Evolutionary conservation across 2,329 filamentous ascomycete species (phyloP).

Genomic region (Macrophomina phaseolina): DNA sequence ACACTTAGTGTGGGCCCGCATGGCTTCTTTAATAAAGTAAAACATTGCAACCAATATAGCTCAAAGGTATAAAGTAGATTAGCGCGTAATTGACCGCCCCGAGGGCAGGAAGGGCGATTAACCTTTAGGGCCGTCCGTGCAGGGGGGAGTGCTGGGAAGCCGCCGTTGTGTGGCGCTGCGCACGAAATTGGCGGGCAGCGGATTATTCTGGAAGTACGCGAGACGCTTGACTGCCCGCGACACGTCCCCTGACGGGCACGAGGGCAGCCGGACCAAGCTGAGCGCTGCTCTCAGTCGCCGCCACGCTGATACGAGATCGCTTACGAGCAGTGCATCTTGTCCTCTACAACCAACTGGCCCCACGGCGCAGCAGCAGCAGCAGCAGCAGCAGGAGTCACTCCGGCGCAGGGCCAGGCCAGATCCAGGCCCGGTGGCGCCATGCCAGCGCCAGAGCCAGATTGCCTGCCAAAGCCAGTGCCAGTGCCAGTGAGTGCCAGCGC

Average conservation of each 20-base stretch:
- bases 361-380: no score
- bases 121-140: conserved; percentile 40
- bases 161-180: conserved; percentile 30
- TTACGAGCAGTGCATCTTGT: conserved; percentile 1
- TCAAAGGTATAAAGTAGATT: conserved; percentile 29
- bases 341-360: neutral
- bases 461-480: no score
- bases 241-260: conserved; percentile 31
- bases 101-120: conserved; percentile 41
- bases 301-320: conserved; percentile 27
- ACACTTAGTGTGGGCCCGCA: conserved; percentile 16
- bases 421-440: no score
- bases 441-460: no score
- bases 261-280: neutral
- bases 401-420: no score
- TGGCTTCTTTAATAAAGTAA: conserved; percentile 39
- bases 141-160: conserved; percentile 32
- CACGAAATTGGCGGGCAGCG: conserved; percentile 22
- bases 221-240: conserved; percentile 41
- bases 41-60: conserved; percentile 31
- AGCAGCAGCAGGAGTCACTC: no score
- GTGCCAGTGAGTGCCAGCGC: no score
- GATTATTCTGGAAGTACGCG: conserved; percentile 10
- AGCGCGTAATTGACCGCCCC: conserved; percentile 39
- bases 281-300: neutral